A percentile compares a stretch with the other conserved stretches of the same genome.
phyloP scores from a whole-genome alignment of 164 flowering plant genomes.

The Vitis amurensis region DNA sequence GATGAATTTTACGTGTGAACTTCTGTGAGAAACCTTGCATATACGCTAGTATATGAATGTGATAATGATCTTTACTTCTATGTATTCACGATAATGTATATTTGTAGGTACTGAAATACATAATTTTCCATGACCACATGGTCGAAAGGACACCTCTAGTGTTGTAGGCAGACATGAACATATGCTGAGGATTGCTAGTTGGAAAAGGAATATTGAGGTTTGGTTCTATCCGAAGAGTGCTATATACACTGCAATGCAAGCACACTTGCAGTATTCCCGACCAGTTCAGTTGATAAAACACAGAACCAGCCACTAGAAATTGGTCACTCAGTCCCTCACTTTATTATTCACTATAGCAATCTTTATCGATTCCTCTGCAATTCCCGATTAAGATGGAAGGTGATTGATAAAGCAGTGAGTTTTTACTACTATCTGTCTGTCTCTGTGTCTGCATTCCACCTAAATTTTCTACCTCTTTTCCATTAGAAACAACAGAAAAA shows the following conservation, averaged over 20 bases:
- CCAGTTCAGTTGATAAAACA: not conserved
- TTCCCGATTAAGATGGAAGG: not conserved
- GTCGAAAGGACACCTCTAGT: no score
- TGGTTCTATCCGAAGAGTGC: no score
- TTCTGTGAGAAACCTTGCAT: not conserved
- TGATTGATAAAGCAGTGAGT: not conserved
- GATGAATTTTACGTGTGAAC: not conserved
- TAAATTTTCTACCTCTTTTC: not conserved
- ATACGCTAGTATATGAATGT: not conserved
- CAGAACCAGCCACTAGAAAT: not conserved
- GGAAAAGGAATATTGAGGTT: no score
- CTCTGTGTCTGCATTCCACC: no score
- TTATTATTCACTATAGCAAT: not conserved
- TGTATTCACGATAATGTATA: no score
- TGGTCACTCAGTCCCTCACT: not conserved
- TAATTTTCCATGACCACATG: no score
- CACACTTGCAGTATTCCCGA: no score
- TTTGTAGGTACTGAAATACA: no score
- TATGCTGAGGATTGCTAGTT: no score
- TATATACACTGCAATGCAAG: no score
- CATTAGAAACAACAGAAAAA: not conserved
- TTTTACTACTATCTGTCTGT: not conserved
- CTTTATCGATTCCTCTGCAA: not conserved
- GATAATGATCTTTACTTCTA: no score
- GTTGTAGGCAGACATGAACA: no score